Conservation (phyloP, 352 stramenopile genomes). For the Hyaloperonospora brassicae region DNA sequence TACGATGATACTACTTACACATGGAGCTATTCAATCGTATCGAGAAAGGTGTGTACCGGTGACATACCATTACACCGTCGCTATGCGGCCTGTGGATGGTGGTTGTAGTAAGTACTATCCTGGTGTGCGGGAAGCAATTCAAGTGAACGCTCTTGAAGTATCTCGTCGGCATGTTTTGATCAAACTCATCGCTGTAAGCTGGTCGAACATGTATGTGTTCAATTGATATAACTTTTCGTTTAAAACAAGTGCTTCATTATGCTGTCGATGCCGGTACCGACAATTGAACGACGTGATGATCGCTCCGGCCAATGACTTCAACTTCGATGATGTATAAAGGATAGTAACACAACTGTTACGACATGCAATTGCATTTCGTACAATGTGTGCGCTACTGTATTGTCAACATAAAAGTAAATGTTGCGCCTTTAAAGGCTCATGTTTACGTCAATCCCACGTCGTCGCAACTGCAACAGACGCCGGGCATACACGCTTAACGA, state of each 20-base stretch:
- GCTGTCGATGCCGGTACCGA: slow-evolving; percentile 2
- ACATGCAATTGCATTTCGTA: neutral
- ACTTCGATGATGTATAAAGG: slow-evolving; percentile 1
- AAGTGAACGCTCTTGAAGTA: neutral
- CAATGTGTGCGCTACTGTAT: slow-evolving; percentile 1
- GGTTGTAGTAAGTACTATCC: neutral
- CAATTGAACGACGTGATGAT: slow-evolving; percentile 4
- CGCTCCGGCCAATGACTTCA: slow-evolving; percentile 1
- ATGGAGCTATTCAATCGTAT: too few relatives aligned
- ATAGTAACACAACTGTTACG: neutral
- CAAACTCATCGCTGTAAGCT: neutral
- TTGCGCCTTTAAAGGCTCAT: neutral
- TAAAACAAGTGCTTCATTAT: neutral
- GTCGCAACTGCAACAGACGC: neutral
- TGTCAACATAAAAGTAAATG: slow-evolving; percentile 1
- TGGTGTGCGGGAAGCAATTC: neutral
- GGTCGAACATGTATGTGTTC: neutral
- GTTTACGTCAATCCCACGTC: neutral
- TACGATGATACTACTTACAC: too few relatives aligned
- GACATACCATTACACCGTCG: too few relatives aligned
- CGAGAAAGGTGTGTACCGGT: too few relatives aligned
- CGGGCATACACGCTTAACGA: slow-evolving; percentile 4
- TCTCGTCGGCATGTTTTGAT: neutral
- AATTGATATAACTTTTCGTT: neutral
- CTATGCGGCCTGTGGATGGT: neutral